Base-by-base conservation (phyloP, 345 rosid species). In the Linum trigynum region DNA sequence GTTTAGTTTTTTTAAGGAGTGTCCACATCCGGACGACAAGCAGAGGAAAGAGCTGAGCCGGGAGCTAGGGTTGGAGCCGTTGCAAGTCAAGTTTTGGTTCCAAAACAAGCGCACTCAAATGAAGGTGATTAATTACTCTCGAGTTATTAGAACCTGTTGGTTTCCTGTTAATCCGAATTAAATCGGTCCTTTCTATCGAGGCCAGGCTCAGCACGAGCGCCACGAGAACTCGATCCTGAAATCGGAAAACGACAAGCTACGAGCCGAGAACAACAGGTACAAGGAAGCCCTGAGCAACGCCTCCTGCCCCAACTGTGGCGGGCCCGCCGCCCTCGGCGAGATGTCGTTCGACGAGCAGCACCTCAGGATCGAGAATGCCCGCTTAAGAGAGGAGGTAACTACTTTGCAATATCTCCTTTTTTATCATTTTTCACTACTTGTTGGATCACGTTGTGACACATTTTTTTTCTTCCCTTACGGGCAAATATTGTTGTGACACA, bases 11-110 rank as follows among this genome's bases (percentile, higher is more conserved):
- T 95, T 95, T 55, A 95, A 86, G 77, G 92, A 87, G 73, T 89
- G 90, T 55, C 99, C 92, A 5, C 99, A 95, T 72, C 99, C 99
- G 15, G 97, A 91, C 57, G 96, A 95, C 78, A 91, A 89, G 69
- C 99, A 95, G 72, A 83, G 96, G 78, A 73, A 72, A 82, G 84
- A 75, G 78, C 78, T 95, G 53, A 89, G 99, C 78, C 83, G 83
- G 39, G 99, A 95, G 2, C 88, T 95, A 38, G 95, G 96, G n/a
- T 86, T 95, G 32, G 86, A 85, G 73, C 96, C 99, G 41, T 86
- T 95, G 39, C 97, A 95, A 79, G 96, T 95, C 73, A 95, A 95
- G 87, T 95, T 95, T 68, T 91, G 97, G 99, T 95, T 91, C 78
- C 99, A 95, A 80, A 95, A 91, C 76, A 85, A 92, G 11, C 95